Evolutionary conservation across 305 asterid species (phyloP), one percentile per base, ranked within the genome.

Genomic region (Withania somnifera): DNA sequence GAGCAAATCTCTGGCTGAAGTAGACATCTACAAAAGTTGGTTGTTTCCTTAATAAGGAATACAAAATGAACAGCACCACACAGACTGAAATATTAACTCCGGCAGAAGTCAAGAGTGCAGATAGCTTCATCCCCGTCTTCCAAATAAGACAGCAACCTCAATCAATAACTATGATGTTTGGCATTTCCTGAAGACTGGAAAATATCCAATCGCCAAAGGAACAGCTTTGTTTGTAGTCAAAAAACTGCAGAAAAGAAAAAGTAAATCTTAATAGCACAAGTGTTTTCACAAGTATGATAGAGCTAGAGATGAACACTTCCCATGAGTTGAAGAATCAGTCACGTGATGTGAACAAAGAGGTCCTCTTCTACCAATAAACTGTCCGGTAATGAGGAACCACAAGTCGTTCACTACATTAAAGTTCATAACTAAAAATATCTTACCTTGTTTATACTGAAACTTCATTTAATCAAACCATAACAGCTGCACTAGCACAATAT

Each of bases 51-150:
- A 89, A 67, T 30, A 87, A 36, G 60, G 92, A 87, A 84, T 89
- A 89, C 30, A 89, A 63, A 24, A 83, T 47, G 83, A 87, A 84
- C 51, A 86, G 83, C 68, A 81, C 71, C 54, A 89, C 80, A 64
- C 90, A 88, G 19, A 88, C 86, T 30, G 80, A 84, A 7, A 75
- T 80, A 78, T 89, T 89, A 32, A 89, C 83, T 66, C 88, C 89
- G 79, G 86, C 92, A 71, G 92, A 88, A 64, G 91, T 88, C 61
- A 89, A 82, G 57, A 89, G 89, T 7, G 92, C 92, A 69, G 88
- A 83, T 66, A 89, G 64, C 52, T 77, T 84, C 92, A 89, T 89
- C n/a, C 58, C 15, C 20, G 82, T 61, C 42, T 73, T 73, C 38
- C 60, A 47, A 73, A 73, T 45, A 73, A 45, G 79, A 24, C 79